Base-by-base conservation (phyloP, 2,329 filamentous ascomycete species). In the Aspergillus fructus region DNA sequence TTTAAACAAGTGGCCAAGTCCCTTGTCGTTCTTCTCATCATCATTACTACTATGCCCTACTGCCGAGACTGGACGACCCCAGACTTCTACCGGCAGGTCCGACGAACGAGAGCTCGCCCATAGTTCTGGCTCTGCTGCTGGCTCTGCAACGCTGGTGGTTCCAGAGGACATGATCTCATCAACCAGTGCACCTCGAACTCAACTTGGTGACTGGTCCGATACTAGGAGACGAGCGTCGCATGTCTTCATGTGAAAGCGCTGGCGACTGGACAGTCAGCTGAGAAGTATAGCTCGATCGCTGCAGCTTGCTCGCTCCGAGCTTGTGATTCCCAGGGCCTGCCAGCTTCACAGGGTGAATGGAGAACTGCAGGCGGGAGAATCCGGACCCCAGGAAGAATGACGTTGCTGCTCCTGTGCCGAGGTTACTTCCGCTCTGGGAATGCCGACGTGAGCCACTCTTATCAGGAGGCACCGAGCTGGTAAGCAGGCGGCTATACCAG, bases 361-460 rank as follows among this genome's bases (percentile, higher is more conserved):
- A 17, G 34, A 40, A 27, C 21, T 33, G 41, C 51, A 37, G 12
- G 45, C 45, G 58, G 58, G 41, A 53, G 40, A 55, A 56, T 54
- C 60, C 60, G 60, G 60, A 54, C 46, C 9, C 46, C 37, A 48
- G 46, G 46, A 56, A 59, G 37, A 49, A 51, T 56, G 52, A 56
- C 46, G 59, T 59, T 46, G 51, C 47, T 21, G 12, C 24, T n/a
- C 5, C 21, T 37, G 47, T 53, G 59, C 59, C 59, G 59, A 60
- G 59, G 59, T 58, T 46, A 17, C 42, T 58, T 42, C 51, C 30
- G 23, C n/a, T 45, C 39, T 49, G 30, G 53, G 33, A 55, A 40
- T 55, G 48, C 49, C 57, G 57, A 56, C 48, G 24, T 30, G n/a
- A 21, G 34, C 41, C 47, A 37, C 43, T 27, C 40, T 17, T 46